These are phyloP conservation scores for Globisporangium megalacanthum DNA, from an alignment of 352 stramenopile species.

Conservation along the genomic window DNA sequence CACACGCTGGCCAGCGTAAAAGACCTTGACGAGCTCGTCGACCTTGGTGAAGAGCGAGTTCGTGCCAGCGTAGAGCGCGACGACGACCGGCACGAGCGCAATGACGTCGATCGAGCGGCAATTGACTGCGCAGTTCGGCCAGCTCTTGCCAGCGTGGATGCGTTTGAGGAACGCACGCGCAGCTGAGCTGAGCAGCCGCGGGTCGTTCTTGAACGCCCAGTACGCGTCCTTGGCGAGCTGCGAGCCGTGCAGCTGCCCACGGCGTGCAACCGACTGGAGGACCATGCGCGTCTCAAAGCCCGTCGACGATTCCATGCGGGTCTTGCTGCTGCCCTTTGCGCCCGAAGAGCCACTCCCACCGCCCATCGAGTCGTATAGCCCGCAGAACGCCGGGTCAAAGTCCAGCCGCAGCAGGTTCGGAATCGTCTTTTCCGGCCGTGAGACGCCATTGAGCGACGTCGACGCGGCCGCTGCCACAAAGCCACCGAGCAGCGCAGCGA, in stretches of 20 bases:
- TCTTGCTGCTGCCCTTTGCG: constrained; percentile 5
- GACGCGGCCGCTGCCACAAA: constrained; percentile 77
- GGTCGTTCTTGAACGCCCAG: constrained; percentile 81
- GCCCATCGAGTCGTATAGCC: constrained; percentile 42
- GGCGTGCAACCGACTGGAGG: constrained; percentile 60
- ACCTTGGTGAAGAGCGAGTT: constrained; percentile 79
- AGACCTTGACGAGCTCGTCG: constrained; percentile 73
- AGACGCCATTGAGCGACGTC: constrained; percentile 74
- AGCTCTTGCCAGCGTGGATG: constrained; percentile 62
- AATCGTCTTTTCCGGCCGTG: constrained; percentile 71
- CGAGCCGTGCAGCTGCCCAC: constrained; percentile 63
- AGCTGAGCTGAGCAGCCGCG: constrained; percentile 58
- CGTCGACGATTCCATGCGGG: constrained; percentile 68
- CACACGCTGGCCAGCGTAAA: constrained; percentile 68
- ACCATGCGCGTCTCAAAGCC: constrained; percentile 74
- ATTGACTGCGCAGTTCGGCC: constrained; percentile 69
- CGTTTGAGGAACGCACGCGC: constrained; percentile 74
- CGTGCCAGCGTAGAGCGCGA: constrained; percentile 74
- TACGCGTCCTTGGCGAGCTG: constrained; percentile 78
- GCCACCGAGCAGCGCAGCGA: constrained; percentile 64
- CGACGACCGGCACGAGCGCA: constrained; percentile 62
- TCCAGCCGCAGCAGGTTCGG: constrained; percentile 65
- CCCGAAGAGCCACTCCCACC: constrained; percentile 25
- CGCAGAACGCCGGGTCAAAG: constrained; percentile 77
- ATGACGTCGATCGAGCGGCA: constrained; percentile 78